phyloP scores from a whole-genome alignment of 2,329 filamentous ascomycete species.

The Cladophialophora chaetospira region DNA sequence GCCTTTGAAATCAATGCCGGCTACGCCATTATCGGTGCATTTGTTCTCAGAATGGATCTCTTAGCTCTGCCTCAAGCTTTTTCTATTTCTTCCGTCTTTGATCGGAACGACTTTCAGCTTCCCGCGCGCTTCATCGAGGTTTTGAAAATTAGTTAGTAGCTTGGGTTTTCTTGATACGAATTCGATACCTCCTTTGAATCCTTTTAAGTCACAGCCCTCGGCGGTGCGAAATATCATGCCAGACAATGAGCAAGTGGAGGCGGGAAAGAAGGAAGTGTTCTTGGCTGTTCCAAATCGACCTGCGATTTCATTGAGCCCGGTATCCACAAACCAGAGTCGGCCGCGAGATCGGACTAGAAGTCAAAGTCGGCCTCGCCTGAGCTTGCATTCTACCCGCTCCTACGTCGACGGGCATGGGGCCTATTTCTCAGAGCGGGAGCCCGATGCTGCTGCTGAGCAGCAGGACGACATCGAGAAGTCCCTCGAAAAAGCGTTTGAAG shows the following conservation, averaged over 20 bases:
- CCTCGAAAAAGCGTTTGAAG: conserved; percentile 48
- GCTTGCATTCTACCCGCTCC: conserved; percentile 28
- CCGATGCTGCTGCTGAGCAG: conserved; percentile 6
- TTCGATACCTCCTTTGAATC: background rate
- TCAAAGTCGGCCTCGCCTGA: conserved; percentile 2
- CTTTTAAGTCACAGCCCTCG: background rate
- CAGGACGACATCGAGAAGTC: conserved; percentile 16
- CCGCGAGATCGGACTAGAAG: background rate
- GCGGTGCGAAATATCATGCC: background rate
- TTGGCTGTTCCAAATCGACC: conserved; percentile 1
- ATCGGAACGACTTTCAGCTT: too few species aligned
- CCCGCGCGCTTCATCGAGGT: too few species aligned
- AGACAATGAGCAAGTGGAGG: background rate
- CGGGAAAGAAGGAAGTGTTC: conserved; percentile 16
- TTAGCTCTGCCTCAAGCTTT: background rate
- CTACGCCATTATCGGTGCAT: background rate
- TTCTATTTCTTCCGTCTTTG: background rate
- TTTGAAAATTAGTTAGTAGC: too few species aligned
- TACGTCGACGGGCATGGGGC: conserved; percentile 32
- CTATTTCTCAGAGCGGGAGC: conserved; percentile 20
- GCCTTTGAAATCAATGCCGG: conserved; percentile 7
- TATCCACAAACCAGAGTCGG: conserved; percentile 14
- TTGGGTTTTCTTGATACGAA: background rate
- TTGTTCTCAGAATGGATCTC: background rate
- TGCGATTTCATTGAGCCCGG: conserved; percentile 20